Base-by-base conservation (phyloP, 306 rosid genomes). In the Cucurbita ficifolia region DNA sequence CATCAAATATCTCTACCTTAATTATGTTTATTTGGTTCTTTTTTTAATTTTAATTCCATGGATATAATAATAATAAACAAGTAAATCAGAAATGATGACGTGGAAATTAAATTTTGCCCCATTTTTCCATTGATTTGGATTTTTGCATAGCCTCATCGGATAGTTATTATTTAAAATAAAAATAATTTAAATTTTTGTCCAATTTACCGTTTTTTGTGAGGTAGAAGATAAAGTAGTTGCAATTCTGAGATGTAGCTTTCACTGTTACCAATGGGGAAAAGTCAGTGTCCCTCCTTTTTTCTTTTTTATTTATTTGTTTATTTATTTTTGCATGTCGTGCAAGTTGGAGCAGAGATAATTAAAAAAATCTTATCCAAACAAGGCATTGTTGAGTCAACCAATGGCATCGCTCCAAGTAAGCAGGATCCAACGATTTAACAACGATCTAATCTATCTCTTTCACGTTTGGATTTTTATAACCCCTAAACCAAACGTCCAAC, bases 351-450 rank as follows among this genome's bases (percentile, higher is more conserved):
- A 40, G 48, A 22, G 1, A 10, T 5, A 21, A 21, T 1, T n/a
- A n/a, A 29, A 49, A 70, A 49, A 69, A 69, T 50, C 74, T 70
- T 70, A 70, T 70, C 74, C 59, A 70, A 70, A 50, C 45, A 50
- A 70, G 29, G 17, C 13, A 50, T 70, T 29, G 74, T 29, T 7
- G 74, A 70, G 74, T 70, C 74, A 70, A 70, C 74, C 74, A 70
- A 70, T 70, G 33, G 46, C 17, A 70, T 29, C 4, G 0, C 45
- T 8, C 58, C 74, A 70, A 50, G 16, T 70, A 70, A 29, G 74
- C 58, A 70, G 0, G 16, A 70, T 14, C 29, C 74, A 70, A 22
- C 39, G 12, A 68, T 24, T 11, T 46, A 69, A 69, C 16, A 70
- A 49, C 14, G n/a, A 50, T 52, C 58, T 13, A 49, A 70, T 70